These are phyloP conservation scores for Tricholomella constricta DNA, from an alignment of 768 basidiomycete species.

Conservation along the genomic window DNA sequence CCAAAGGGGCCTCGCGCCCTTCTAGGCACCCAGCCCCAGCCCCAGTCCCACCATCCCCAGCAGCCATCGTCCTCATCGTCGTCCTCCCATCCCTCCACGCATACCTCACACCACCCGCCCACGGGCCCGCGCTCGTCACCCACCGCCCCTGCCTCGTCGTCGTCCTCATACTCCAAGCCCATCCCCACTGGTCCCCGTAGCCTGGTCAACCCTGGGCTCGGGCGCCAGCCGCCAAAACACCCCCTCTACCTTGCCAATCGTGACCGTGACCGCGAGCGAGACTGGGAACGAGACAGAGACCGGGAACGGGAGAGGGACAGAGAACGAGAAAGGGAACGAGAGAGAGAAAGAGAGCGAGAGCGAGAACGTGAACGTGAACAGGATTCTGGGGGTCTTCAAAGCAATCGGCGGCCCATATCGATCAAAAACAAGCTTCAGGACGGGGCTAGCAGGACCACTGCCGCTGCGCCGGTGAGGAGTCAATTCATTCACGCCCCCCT, in stretches of 20 bases:
- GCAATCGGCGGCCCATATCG: conserved; percentile 35
- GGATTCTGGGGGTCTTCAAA: conserved; percentile 21
- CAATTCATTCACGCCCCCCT: conserved; percentile 10
- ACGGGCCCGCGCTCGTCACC: conserved; percentile 43
- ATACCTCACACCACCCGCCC: conserved; percentile 23
- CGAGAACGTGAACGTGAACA: neutral
- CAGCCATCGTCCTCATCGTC: neutral
- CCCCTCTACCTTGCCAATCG: neutral
- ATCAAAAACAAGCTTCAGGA: conserved; percentile 41
- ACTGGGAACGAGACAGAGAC: neutral
- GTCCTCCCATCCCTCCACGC: conserved; percentile 18
- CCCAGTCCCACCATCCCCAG: conserved; percentile 33
- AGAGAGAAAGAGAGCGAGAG: conserved; percentile 1
- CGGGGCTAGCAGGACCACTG: conserved; percentile 6
- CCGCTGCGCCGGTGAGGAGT: conserved; percentile 23
- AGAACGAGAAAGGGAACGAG: conserved; percentile 1
- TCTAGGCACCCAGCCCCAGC: conserved; percentile 45
- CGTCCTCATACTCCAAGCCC: conserved; percentile 17
- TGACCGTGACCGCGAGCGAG: neutral
- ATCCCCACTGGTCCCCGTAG: conserved; percentile 27
- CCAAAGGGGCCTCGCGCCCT: conserved; percentile 75
- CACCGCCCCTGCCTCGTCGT: conserved; percentile 36
- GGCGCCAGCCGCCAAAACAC: neutral
- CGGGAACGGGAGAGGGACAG: neutral
- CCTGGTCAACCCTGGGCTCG: conserved; percentile 7